Conservation (phyloP, 108 stramenopile genomes). For the Skeletonema marinoi region DNA sequence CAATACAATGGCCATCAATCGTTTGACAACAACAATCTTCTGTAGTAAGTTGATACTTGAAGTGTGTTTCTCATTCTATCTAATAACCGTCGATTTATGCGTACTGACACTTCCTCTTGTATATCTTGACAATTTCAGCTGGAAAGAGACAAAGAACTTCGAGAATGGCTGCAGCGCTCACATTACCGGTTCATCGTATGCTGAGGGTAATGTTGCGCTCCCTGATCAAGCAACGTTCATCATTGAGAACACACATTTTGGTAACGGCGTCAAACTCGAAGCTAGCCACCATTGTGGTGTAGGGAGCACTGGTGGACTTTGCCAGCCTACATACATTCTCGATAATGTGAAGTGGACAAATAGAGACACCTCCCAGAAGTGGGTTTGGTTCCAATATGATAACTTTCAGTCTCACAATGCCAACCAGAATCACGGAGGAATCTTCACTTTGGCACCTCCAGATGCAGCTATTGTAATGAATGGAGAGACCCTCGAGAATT, state of each 20-base stretch:
- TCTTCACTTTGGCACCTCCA: conserved; percentile 56
- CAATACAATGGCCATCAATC: conserved; percentile 53
- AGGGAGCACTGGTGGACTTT: conserved; percentile 58
- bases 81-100: neutral
- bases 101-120: neutral
- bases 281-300: conserved; percentile 70
- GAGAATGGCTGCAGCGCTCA: conserved; percentile 63
- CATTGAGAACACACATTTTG: conserved; percentile 54
- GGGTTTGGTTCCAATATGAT: conserved; percentile 27
- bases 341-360: conserved; percentile 48
- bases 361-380: conserved; percentile 8
- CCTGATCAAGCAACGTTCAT: conserved; percentile 70
- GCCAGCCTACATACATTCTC: conserved; percentile 57
- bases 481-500: conserved; percentile 19
- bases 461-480: conserved; percentile 27
- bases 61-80: neutral
- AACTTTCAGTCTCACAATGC: conserved; percentile 1
- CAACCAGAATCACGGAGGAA: conserved; percentile 42
- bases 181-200: conserved; percentile 43
- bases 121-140: neutral
- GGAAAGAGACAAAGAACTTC: conserved; percentile 71
- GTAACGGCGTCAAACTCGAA: conserved; percentile 43
- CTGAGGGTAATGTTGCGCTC: conserved; percentile 52
- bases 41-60: conserved; percentile 19
- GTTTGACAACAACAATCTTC: conserved; percentile 40